Evolutionary conservation across 1,284 basidiomycete species (phyloP), one percentile per base, ranked within the genome.

Genomic region (Apiotrichum sp.): DNA sequence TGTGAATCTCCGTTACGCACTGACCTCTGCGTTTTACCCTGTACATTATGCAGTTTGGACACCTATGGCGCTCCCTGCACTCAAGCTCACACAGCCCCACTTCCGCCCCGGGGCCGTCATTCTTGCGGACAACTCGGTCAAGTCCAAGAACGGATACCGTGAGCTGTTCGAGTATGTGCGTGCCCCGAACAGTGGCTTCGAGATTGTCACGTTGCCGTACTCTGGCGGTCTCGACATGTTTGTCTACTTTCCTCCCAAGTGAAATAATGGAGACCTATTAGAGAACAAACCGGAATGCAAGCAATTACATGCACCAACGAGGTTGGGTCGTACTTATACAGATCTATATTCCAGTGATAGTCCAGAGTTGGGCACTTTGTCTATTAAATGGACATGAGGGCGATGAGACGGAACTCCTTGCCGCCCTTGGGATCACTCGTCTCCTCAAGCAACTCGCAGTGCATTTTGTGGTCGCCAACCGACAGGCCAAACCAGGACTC

Each of bases 21-120:
- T 29, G 6, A 33, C 32, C 38, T 39, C 29, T 11, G 11, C 4
- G 8, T 29, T 41, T n/a, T 35, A 14, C 3, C 31, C 4, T 40
- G 14, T 48, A 34, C 53, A 50, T 6, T 13, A 10, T 6, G 33
- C 52, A 67, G 67, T 69, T 40, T 69, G 67, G 67, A 57, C 65
- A 2, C 64, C 63, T 1, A 55, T 66, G 51, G 61, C 67, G 8
- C 55, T 67, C 14, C 65, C 64, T 2, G 58, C 64, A 1, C 59
- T 67, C 22, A 51, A 62, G 47, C 41, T 64, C 13, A 49, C 62
- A 32, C 54, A 66, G 48, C 58, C 66, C 1, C 53, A 57, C 49
- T 43, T 70, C 9, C 52, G 62, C 32, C 57, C 61, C 13, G 66
- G 65, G 10, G 55, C 65, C 3, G 49, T 58, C 16, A 55, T 67